Evolutionary conservation across 2,329 filamentous ascomycete genomes (phyloP).

Genomic region (Fusarium ambrosium): DNA sequence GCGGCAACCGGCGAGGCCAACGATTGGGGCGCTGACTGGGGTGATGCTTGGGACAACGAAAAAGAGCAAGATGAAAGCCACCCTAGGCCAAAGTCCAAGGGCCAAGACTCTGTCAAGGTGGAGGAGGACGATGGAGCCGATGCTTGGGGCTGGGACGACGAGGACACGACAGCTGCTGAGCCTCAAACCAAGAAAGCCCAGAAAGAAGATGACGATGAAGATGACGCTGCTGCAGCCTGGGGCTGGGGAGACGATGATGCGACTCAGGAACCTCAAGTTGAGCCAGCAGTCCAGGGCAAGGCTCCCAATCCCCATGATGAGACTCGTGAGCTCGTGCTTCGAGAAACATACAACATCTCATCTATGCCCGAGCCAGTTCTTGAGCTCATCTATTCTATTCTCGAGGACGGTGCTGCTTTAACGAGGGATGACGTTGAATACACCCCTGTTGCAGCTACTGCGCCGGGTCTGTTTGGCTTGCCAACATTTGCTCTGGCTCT

Average conservation of each 20-base stretch:
- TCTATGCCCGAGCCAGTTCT: slow-evolving; percentile 86
- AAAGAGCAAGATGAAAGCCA: slow-evolving; percentile 59
- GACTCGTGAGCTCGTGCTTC: slow-evolving; percentile 79
- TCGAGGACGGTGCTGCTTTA: slow-evolving; percentile 73
- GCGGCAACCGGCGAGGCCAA: slow-evolving; percentile 60
- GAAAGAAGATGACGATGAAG: slow-evolving; percentile 53
- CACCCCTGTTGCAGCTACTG: slow-evolving; percentile 75
- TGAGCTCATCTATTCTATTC: slow-evolving; percentile 70
- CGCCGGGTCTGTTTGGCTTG: slow-evolving; percentile 77
- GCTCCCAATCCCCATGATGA: slow-evolving; percentile 46
- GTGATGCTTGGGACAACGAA: slow-evolving; percentile 83
- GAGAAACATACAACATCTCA: slow-evolving; percentile 89
- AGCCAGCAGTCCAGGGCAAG: slow-evolving; percentile 23
- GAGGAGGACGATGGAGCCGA: slow-evolving; percentile 66
- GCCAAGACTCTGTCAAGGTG: slow-evolving; percentile 32
- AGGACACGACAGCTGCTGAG: slow-evolving; percentile 54
- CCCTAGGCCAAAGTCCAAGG: slow-evolving; percentile 33
- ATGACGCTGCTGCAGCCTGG: slow-evolving; percentile 78
- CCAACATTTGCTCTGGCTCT: slow-evolving; percentile 82
- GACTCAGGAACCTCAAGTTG: slow-evolving; percentile 41
- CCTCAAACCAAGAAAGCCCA: slow-evolving; percentile 26
- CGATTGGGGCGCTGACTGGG: slow-evolving; percentile 85
- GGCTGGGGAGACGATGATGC: slow-evolving; percentile 83
- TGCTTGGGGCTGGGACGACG: slow-evolving; percentile 89
- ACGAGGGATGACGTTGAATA: slow-evolving; percentile 65